Conservation (phyloP, 73 alveolate species). For the Uronychia binucleata region DNA sequence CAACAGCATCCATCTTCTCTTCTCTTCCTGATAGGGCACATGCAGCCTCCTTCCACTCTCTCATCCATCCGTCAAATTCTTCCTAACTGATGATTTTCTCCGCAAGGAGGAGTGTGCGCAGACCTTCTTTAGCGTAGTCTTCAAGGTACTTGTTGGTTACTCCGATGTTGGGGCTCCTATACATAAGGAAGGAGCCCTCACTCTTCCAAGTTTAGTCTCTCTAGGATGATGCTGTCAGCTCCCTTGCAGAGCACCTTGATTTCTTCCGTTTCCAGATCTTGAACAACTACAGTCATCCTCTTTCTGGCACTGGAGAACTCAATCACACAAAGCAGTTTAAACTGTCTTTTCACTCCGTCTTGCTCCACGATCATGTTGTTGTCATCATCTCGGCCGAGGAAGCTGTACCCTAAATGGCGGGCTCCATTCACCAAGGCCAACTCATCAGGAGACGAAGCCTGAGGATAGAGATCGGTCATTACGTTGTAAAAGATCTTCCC, state of each 20-base stretch:
- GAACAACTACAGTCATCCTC: constrained; percentile 94
- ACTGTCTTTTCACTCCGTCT: constrained; percentile 34
- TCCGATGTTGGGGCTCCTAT: not conserved
- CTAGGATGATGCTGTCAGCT: constrained; percentile 78
- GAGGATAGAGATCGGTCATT: constrained; percentile 9
- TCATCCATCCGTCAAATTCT: constrained; percentile 81
- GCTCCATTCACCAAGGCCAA: constrained; percentile 90
- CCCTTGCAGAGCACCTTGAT: constrained; percentile 93
- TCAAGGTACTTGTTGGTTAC: constrained; percentile 72
- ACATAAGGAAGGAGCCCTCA: not conserved
- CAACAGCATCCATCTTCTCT: constrained; percentile 76
- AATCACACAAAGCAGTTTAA: constrained; percentile 77
- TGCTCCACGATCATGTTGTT: constrained; percentile 56
- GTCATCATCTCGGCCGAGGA: constrained; percentile 86
- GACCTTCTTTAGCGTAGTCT: constrained; percentile 89
- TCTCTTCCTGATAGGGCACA: constrained; percentile 62
- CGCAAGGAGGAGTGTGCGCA: constrained; percentile 93
- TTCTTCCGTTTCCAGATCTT: constrained; percentile 63
- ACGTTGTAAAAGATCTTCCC: constrained; percentile 53
- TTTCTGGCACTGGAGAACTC: constrained; percentile 94
- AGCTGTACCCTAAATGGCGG: constrained; percentile 76
- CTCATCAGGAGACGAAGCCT: constrained; percentile 97
- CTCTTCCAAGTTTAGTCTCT: constrained; percentile 28
- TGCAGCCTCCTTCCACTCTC: constrained; percentile 69
- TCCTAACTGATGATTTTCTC: constrained; percentile 82